Percentiles rank a stretch among this genome's conserved stretches.
phyloP scores from a whole-genome alignment of 176 grass and related monocot genomes.

The Lolium rigidum region DNA sequence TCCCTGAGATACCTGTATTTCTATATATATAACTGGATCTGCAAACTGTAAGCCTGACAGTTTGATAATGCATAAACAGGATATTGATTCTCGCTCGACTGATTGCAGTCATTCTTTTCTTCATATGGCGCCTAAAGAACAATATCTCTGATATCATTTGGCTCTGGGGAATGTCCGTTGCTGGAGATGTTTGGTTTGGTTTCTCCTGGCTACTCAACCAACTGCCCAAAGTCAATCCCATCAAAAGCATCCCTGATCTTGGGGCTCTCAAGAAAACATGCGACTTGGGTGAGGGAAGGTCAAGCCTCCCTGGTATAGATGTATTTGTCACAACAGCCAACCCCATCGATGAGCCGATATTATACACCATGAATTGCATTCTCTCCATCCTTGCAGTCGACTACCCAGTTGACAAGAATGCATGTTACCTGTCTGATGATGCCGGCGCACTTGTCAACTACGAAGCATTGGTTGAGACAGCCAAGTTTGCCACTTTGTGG shows the following conservation, averaged over 20 bases:
- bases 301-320: slow-evolving; percentile 31
- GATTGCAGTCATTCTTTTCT: slow-evolving; percentile 20
- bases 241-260: slow-evolving; percentile 38
- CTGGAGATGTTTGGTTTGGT: slow-evolving; percentile 36
- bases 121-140: slow-evolving; percentile 40
- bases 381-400: slow-evolving; percentile 44
- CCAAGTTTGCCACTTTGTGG: slow-evolving; percentile 41
- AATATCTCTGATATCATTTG: slow-evolving; percentile 19
- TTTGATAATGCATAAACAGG: slow-evolving; percentile 11
- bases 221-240: slow-evolving; percentile 29
- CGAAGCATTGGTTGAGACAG: slow-evolving; percentile 30
- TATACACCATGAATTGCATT: slow-evolving; percentile 47
- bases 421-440: slow-evolving; percentile 44
- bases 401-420: neutral
- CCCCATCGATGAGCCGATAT: slow-evolving; percentile 18
- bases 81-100: slow-evolving; percentile 30
- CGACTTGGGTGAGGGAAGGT: neutral
- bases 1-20: neutral
- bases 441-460: neutral
- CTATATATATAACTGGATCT: neutral
- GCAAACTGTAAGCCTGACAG: neutral
- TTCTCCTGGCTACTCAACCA: slow-evolving; percentile 49
- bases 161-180: slow-evolving; percentile 36
- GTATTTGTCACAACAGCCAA: slow-evolving; percentile 34
- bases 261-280: neutral